A percentile compares a stretch with the other conserved stretches of the same genome.
These are phyloP conservation scores for Globisporangium emineosum DNA, from an alignment of 352 stramenopile species.

Conservation along the genomic window DNA sequence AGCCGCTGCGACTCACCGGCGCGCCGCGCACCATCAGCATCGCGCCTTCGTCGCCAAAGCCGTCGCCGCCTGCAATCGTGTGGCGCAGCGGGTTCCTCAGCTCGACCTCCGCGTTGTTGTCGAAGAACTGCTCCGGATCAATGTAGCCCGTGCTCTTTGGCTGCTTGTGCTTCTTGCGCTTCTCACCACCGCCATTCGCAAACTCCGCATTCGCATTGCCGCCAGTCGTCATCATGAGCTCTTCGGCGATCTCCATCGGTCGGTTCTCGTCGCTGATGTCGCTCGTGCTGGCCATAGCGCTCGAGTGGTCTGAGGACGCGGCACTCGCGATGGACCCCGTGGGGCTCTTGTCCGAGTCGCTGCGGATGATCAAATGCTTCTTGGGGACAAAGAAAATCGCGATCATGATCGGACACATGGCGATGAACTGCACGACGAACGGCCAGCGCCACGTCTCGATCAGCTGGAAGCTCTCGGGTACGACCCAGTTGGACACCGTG, in stretches of 20 bases:
- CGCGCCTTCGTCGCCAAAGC: conserved; percentile 43
- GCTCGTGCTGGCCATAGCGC: conserved; percentile 23
- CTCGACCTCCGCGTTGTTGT: conserved; percentile 14
- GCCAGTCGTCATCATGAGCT: conserved; percentile 10
- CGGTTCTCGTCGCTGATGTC: conserved; percentile 39
- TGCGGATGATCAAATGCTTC: conserved; percentile 74
- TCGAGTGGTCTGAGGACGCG: conserved; percentile 35
- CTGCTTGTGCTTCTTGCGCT: conserved; percentile 9
- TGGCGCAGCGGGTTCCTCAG: conserved; percentile 24
- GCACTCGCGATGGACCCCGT: conserved; percentile 39
- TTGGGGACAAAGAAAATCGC: conserved; percentile 80
- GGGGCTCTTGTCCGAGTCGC: conserved; percentile 40
- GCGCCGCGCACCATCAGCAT: conserved; percentile 34
- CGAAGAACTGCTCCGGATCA: not conserved
- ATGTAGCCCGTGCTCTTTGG: conserved; percentile 14
- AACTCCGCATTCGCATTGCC: not conserved
- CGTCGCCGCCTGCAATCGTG: conserved; percentile 25
- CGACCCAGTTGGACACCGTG: conserved; percentile 79
- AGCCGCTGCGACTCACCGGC: conserved; percentile 50
- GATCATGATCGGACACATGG: conserved; percentile 68
- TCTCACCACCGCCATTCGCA: not conserved
- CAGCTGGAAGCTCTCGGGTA: conserved; percentile 55
- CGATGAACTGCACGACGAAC: conserved; percentile 81
- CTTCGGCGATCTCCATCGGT: conserved; percentile 34
- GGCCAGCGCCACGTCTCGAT: conserved; percentile 83